Conservation (phyloP, 352 stramenopile species). For the Pelagophyceae sp. region DNA sequence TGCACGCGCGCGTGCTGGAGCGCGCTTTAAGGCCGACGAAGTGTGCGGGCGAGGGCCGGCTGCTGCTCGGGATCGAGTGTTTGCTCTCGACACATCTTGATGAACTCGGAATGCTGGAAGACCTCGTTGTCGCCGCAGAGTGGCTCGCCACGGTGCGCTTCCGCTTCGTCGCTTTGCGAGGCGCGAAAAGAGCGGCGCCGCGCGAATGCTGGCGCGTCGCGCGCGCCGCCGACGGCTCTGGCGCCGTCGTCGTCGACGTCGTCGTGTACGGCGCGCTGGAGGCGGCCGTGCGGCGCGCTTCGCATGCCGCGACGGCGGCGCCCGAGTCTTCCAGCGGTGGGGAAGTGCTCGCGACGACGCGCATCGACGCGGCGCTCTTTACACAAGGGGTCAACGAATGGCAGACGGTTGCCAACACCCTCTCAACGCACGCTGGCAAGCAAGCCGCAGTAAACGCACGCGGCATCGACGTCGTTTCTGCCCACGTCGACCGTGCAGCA, state of each 20-base stretch:
- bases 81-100: slow-evolving; percentile 76
- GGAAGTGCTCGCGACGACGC: slow-evolving; percentile 15
- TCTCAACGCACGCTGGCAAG: slow-evolving; percentile 18
- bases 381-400: slow-evolving; percentile 82
- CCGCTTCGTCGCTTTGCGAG: slow-evolving; percentile 43
- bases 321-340: background rate
- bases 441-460: slow-evolving; percentile 37
- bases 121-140: slow-evolving; percentile 74
- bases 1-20: background rate
- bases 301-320: background rate
- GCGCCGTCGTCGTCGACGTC: background rate
- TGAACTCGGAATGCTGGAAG: slow-evolving; percentile 76
- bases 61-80: slow-evolving; percentile 74
- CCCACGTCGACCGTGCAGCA: slow-evolving; percentile 17
- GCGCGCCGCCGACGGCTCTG: background rate
- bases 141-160: slow-evolving; percentile 60
- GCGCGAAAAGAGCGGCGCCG: background rate
- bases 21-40: background rate
- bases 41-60: slow-evolving; percentile 36
- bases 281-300: background rate
- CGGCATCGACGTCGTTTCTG: slow-evolving; percentile 25
- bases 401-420: slow-evolving; percentile 75
- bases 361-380: slow-evolving; percentile 31
- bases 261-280: background rate
- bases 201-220: background rate